A percentile compares a stretch with the other conserved stretches of the same genome.
phyloP scores from a whole-genome alignment of 345 rosid genomes.

The Streptanthus diversifolius region DNA sequence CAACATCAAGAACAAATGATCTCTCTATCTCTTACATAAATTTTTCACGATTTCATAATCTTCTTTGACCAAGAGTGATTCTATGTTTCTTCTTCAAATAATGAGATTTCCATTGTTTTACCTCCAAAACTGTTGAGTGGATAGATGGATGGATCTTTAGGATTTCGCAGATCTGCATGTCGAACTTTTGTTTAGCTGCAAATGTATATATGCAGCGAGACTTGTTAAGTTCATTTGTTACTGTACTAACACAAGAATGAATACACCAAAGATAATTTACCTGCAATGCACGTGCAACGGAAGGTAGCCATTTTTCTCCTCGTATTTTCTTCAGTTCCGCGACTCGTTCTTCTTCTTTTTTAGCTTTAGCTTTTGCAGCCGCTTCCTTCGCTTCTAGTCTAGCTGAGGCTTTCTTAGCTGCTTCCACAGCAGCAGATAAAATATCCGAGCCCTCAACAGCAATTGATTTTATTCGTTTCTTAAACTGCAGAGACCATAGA shows the following conservation, averaged over 20 bases:
- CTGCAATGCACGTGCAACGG: conserved; percentile 57
- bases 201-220: background rate
- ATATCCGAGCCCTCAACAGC: conserved; percentile 66
- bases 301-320: conserved; percentile 88
- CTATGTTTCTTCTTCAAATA: background rate
- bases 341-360: conserved; percentile 73
- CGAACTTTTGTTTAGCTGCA: conserved; percentile 22
- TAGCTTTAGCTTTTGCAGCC: conserved; percentile 66
- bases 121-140: conserved; percentile 2
- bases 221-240: background rate
- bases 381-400: conserved; percentile 63
- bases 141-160: conserved; percentile 9
- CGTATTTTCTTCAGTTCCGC: conserved; percentile 63
- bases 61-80: conserved; percentile 6
- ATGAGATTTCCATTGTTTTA: background rate
- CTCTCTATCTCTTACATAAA: background rate
- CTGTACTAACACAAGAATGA: background rate
- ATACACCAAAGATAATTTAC: conserved; percentile 10
- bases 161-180: conserved; percentile 8
- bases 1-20: conserved; percentile 23
- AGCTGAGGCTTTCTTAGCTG: conserved; percentile 48
- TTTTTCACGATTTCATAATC: background rate
- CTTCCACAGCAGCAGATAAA: conserved; percentile 54
- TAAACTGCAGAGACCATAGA: conserved; percentile 47
- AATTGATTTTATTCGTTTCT: conserved; percentile 43